Base-by-base conservation (phyloP, 768 basidiomycete genomes). In the Gyrodon lividus region DNA sequence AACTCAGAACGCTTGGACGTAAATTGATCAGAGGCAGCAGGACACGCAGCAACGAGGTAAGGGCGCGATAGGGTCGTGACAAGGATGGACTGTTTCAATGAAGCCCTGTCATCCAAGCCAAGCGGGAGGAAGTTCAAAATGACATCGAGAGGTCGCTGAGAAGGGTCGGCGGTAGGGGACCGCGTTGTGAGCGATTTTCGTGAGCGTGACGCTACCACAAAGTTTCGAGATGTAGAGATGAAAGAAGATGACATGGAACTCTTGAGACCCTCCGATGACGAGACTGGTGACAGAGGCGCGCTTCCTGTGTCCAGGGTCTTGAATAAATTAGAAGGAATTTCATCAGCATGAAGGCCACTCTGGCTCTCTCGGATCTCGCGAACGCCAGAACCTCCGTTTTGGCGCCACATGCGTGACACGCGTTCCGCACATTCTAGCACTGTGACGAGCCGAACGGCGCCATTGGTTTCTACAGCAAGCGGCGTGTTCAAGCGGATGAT, bases 401-500 rank as follows among this genome's bases (percentile, higher is more conserved):
- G 63, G 4, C 72, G 62, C 74, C 74, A 75, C 10, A 63, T 22
- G n/a, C 69, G 64, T 4, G 66, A 66, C 6, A 74, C 60, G 5
- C 69, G 71, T 51, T 74, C 72, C 1, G 72, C 74, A 70, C 72
- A 73, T n/a, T 71, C 71, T 10, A 75, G 58, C 2, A 69, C 59
- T 37, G 65, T 63, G 8, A 70, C 70, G 41, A 74, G 61, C 20
- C 70, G 71, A 7, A 70, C 52, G 3, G 72, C 68, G 17, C 69
- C 68, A 12, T 59, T 58, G 26, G 63, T 62, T 48, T 71, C 69
- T 28, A 68, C 54, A 8, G 62, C 65, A 2, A 75, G 55, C 1
- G 73, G 73, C 6, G 59, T 45, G 2, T 57, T 56, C 8, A 74
- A 63, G 7, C 60, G 67, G n/a, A 74, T 61, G 34, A 72, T 55